Conservation (phyloP, 257 asterid genomes). For the Rhazya stricta region DNA sequence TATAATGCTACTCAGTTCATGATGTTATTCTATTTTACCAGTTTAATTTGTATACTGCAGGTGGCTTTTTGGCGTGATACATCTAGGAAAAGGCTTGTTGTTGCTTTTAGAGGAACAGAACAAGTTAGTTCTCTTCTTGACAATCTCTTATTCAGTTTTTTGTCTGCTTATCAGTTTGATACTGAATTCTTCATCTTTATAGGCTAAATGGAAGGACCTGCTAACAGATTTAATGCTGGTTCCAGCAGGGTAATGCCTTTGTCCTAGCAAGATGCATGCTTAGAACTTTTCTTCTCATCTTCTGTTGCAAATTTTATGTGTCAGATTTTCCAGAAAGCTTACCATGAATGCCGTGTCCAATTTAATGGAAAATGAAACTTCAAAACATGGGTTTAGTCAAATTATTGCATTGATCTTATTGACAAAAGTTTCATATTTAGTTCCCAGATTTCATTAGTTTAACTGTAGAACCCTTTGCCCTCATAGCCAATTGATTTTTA, state of each 20-base stretch:
- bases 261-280: neutral
- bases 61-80: slow-evolving; percentile 94
- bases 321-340: neutral
- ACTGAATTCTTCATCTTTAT: slow-evolving; percentile 31
- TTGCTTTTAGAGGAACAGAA: slow-evolving; percentile 99
- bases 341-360: neutral
- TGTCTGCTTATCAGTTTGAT: slow-evolving; percentile 1
- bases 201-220: slow-evolving; percentile 95
- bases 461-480: neutral
- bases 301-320: neutral
- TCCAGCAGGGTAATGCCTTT: slow-evolving; percentile 78
- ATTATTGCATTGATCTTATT: neutral
- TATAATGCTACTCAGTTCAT: neutral
- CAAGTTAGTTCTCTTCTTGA: slow-evolving; percentile 51
- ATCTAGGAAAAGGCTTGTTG: slow-evolving; percentile 69
- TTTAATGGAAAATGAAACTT: neutral
- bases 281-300: slow-evolving; percentile 4
- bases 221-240: slow-evolving; percentile 84
- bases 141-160: slow-evolving; percentile 7
- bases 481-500: neutral
- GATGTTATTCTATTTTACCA: neutral
- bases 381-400: neutral
- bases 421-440: neutral
- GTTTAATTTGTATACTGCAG: slow-evolving; percentile 37
- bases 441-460: neutral